Evolutionary conservation across 768 basidiomycete genomes (phyloP).

Genomic region (Suillus bovinus): DNA sequence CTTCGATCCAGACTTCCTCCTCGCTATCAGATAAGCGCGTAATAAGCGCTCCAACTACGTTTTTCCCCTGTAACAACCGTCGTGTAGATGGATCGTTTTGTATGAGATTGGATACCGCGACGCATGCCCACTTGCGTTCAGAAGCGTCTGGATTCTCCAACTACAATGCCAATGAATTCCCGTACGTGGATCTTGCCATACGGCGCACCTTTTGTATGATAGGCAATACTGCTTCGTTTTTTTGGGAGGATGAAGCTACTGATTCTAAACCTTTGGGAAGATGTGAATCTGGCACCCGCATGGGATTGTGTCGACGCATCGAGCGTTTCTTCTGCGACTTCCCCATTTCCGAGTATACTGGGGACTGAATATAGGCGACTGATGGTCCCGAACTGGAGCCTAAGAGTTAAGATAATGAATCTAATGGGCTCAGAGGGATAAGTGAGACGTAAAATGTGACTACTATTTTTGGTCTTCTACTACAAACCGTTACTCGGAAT

Average conservation of each 20-base stretch:
- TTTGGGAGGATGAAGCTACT: conserved; percentile 71
- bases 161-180: conserved; percentile 36
- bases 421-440: background rate
- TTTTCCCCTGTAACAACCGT: conserved; percentile 86
- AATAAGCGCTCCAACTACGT: conserved; percentile 85
- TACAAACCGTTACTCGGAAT: no score
- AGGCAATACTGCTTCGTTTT: conserved; percentile 78
- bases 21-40: conserved; percentile 85
- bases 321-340: conserved; percentile 88
- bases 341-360: conserved; percentile 59
- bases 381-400: conserved; percentile 1
- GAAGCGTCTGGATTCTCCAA: conserved; percentile 73
- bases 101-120: conserved; percentile 93
- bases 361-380: background rate
- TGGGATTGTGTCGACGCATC: conserved; percentile 88
- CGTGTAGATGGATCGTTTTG: conserved; percentile 94
- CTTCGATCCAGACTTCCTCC: conserved; percentile 90
- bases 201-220: conserved; percentile 82
- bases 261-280: conserved; percentile 79
- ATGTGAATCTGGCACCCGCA: conserved; percentile 93
- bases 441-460: background rate
- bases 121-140: conserved; percentile 95
- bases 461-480: conserved; percentile 6
- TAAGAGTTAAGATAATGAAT: background rate
- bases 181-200: background rate